Evolutionary conservation across 371 early-diverging fungal species (phyloP), one percentile per base, ranked within the genome.

Genomic region (Lichtheimia hyalospora): DNA sequence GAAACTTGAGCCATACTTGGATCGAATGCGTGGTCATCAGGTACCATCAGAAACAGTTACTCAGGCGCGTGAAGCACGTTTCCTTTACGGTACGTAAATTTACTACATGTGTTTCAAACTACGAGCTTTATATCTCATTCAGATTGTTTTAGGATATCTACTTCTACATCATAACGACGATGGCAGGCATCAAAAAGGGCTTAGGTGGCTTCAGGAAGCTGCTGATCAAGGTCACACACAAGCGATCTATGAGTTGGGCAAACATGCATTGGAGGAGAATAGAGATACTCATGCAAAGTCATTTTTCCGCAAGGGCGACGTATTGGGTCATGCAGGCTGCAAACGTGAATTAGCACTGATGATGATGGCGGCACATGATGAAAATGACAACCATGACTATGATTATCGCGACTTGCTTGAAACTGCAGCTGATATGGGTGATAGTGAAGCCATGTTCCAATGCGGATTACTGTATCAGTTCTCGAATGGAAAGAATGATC

Each of bases 51-150:
- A 75, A 59, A 70, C 70, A 14, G 44, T 57, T 16, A 52, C 41
- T 12, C 77, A 73, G 53, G 64, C 71, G 3, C 63, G 71, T n/a
- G 67, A 65, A 23, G 66, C 70, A 54, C 69, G 62, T 40, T 76
- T 72, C 42, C 68, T 54, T 57, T 43, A 70, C 8, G 75, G 75
- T 71, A 62, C 40, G 49, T 15, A 18, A 25, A 20, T 42, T 20
- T 34, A 10, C 34, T 34, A 10, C 34, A 34, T 34, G 34, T 1
- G 2, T 8, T 34, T 34, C 34, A 6, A 4, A 8, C 0, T 27
- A 7, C 4, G 39, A 14, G 39, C 24, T 16, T 21, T 21, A 24
- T 15, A n/a, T 53, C 39, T 28, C 16, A 41, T 44, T 42, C 12
- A 24, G 1, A 27, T 23, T 21, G 2, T 28, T 16, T 46, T 54